phyloP scores from a whole-genome alignment of 129 eudicot genomes.

The Flaveria brownii region DNA sequence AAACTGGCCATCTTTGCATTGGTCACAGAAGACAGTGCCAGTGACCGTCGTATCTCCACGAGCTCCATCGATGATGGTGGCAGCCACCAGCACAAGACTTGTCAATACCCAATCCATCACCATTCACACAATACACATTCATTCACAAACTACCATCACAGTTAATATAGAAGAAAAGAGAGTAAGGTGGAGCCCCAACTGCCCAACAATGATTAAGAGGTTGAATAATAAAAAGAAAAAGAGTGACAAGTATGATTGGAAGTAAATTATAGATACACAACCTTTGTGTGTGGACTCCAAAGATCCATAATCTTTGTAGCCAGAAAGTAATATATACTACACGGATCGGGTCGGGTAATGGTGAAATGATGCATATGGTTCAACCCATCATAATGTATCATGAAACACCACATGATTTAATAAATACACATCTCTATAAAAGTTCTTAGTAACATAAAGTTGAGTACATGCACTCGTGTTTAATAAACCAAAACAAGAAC shows the following conservation, averaged over 20 bases:
- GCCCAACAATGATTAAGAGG: conserved; percentile 30
- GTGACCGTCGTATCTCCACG: conserved; percentile 60
- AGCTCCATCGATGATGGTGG: conserved; percentile 46
- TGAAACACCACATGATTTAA: conserved; percentile 3
- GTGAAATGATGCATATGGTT: not conserved
- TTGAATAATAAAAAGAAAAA: not conserved
- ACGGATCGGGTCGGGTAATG: not conserved
- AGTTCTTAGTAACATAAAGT: conserved; percentile 9
- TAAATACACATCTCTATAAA: conserved; percentile 12
- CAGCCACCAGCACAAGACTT: conserved; percentile 28
- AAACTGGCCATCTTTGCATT: conserved; percentile 80
- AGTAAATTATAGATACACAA: not conserved
- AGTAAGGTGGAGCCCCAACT: conserved; percentile 20
- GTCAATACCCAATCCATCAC: conserved; percentile 47
- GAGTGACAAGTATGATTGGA: not conserved
- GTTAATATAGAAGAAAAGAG: not conserved
- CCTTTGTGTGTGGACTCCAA: conserved; percentile 30
- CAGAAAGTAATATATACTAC: not conserved
- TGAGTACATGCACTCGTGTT: conserved; percentile 33
- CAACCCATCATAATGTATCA: not conserved
- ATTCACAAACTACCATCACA: conserved; percentile 21
- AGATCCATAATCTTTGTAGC: conserved; percentile 22
- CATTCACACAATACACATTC: not conserved
- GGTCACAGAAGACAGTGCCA: conserved; percentile 91
- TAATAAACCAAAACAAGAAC: conserved; percentile 18